Percentiles rank a stretch among this genome's conserved stretches.
phyloP scores from a whole-genome alignment of 164 flowering plant species.

The Vitis amurensis region DNA sequence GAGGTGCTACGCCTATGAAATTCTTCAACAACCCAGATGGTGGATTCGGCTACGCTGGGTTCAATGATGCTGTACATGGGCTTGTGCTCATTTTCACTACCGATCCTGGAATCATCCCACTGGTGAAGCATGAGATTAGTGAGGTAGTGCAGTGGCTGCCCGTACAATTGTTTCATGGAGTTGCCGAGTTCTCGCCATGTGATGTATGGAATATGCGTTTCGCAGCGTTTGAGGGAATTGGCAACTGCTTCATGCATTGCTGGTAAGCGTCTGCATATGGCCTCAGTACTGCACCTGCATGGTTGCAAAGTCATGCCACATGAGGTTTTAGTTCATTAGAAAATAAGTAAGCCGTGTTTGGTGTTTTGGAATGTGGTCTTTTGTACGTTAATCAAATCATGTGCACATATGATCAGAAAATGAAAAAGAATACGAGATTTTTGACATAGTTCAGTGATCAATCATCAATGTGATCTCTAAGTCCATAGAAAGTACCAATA shows the following conservation, averaged over 20 bases:
- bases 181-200: slow-evolving; percentile 1
- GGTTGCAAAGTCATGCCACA: no score
- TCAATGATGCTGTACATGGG: slow-evolving; percentile 2
- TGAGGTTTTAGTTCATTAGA: no score
- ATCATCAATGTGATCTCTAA: no score
- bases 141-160: slow-evolving; percentile 6
- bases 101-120: slow-evolving; percentile 5
- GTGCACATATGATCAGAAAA: no score
- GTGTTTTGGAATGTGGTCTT: no score
- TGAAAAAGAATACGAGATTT: no score
- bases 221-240: background rate
- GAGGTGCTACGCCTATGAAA: slow-evolving; percentile 2
- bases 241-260: slow-evolving; percentile 2
- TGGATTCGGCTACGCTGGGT: slow-evolving; percentile 1
- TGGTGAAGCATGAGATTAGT: background rate
- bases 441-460: no score
- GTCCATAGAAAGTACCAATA: accelerated
- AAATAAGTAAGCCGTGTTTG: no score
- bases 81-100: background rate
- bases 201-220: background rate
- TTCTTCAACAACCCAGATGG: slow-evolving; percentile 6
- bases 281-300: no score
- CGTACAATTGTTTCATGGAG: slow-evolving; percentile 1
- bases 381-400: no score
- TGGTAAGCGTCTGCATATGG: no score